Conservation (phyloP, 2,329 filamentous ascomycete genomes). For the Hymenoscyphus salicellus region DNA sequence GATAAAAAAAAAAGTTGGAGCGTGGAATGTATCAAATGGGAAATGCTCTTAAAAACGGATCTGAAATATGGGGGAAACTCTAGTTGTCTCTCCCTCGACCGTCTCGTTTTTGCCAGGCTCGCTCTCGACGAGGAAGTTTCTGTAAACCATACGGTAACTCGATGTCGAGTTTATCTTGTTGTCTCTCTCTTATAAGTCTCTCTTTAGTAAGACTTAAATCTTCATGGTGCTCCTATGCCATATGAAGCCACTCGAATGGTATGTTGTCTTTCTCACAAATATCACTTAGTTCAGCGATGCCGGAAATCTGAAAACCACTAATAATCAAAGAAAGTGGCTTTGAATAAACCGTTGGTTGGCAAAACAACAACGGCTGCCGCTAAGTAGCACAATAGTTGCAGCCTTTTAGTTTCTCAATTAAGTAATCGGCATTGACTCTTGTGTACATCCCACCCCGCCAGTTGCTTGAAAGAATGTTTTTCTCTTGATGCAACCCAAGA, state of each 20-base stretch:
- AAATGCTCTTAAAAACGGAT: neutral
- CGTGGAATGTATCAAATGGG: neutral
- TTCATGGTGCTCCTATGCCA: neutral
- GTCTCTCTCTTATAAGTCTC: no score
- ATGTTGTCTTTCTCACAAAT: neutral
- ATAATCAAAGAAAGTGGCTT: neutral
- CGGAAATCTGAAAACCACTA: neutral
- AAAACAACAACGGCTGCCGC: neutral
- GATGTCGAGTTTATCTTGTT: neutral
- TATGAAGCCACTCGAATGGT: constrained; percentile 2
- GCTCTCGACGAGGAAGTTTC: neutral
- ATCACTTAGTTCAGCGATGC: neutral
- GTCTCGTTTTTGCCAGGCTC: neutral
- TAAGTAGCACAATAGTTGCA: neutral
- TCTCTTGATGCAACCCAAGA: neutral
- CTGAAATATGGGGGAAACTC: neutral
- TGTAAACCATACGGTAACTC: neutral
- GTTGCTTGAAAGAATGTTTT: neutral
- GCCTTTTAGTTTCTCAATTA: neutral
- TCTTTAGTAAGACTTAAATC: no score
- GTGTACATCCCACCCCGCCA: neutral
- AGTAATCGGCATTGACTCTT: neutral
- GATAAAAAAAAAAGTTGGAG: neutral
- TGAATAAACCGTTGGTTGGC: neutral
- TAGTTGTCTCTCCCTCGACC: neutral